These are phyloP conservation scores for Pythium guiyangense DNA, from an alignment of 352 stramenopile genomes.

Conservation along the genomic window DNA sequence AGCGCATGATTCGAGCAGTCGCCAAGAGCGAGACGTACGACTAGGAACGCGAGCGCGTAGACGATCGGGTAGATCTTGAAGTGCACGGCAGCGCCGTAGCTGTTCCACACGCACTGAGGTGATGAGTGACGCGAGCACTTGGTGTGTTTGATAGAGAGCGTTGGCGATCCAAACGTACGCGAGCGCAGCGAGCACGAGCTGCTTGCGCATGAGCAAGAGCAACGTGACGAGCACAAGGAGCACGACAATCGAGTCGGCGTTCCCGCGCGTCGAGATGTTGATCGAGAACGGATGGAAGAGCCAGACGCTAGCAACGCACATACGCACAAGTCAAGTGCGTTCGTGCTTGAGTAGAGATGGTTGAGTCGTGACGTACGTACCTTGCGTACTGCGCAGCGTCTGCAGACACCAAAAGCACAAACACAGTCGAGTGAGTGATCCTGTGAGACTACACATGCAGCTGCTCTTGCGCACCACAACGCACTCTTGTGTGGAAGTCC, in stretches of 20 bases:
- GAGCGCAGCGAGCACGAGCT: constrained; percentile 63
- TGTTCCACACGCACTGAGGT: constrained; percentile 17
- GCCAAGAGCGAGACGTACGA: constrained; percentile 33
- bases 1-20: neutral
- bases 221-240: constrained; percentile 93
- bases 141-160: neutral
- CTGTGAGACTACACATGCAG: neutral
- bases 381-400: constrained; percentile 60
- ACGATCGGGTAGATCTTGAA: constrained; percentile 99
- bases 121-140: too few relatives aligned
- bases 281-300: constrained; percentile 98
- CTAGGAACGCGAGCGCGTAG: constrained; percentile 89
- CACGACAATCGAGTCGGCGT: constrained; percentile 93
- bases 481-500: constrained; percentile 51
- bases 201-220: constrained; percentile 76
- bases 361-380: constrained; percentile 13
- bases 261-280: constrained; percentile 99
- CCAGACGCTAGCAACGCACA: constrained; percentile 70
- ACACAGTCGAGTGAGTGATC: neutral
- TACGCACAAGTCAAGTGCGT: neutral
- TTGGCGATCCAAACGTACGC: constrained; percentile 26
- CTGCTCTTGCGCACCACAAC: neutral
- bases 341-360: neutral
- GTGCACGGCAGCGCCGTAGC: constrained; percentile 95
- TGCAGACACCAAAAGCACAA: constrained; percentile 9